Evolutionary conservation across 164 flowering plant genomes (phyloP).

Genomic region (Brasenia schreberi): DNA sequence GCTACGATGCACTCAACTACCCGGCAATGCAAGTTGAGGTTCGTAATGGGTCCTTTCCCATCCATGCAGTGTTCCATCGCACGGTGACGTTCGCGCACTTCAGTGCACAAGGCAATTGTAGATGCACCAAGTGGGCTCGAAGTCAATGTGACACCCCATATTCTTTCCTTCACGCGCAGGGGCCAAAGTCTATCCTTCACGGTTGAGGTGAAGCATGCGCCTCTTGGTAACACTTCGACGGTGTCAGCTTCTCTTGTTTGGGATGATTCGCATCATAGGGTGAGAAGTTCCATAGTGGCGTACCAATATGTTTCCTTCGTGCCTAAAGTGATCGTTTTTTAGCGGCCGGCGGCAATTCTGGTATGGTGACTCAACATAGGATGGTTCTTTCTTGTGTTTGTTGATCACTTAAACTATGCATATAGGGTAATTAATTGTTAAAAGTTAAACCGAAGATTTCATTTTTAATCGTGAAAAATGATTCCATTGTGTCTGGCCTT

Average conservation of each 20-base stretch:
- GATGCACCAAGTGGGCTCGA: constrained; percentile 23
- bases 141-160: constrained; percentile 27
- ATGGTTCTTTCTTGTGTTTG: too few species aligned
- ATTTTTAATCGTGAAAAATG: too few species aligned
- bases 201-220: constrained; percentile 33
- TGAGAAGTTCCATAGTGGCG: constrained; percentile 46
- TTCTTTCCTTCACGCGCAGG: constrained; percentile 16
- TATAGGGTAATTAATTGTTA: too few species aligned
- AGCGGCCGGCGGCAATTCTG: too few species aligned
- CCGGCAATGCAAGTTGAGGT: constrained; percentile 47
- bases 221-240: constrained; percentile 2
- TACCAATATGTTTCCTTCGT: constrained; percentile 1
- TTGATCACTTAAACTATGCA: too few species aligned
- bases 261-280: constrained; percentile 33
- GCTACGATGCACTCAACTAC: constrained; percentile 64
- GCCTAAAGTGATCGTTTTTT: too few species aligned
- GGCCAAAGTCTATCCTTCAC: constrained; percentile 30
- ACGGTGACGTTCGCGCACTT: constrained; percentile 28
- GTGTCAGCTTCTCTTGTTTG: constrained; percentile 36
- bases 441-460: too few species aligned
- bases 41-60: neutral
- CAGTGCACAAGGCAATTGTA: constrained; percentile 38
- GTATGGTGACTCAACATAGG: neutral
- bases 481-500: too few species aligned
- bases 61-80: constrained; percentile 33